Base-by-base conservation (phyloP, 345 rosid genomes). In the Balakata baccata region DNA sequence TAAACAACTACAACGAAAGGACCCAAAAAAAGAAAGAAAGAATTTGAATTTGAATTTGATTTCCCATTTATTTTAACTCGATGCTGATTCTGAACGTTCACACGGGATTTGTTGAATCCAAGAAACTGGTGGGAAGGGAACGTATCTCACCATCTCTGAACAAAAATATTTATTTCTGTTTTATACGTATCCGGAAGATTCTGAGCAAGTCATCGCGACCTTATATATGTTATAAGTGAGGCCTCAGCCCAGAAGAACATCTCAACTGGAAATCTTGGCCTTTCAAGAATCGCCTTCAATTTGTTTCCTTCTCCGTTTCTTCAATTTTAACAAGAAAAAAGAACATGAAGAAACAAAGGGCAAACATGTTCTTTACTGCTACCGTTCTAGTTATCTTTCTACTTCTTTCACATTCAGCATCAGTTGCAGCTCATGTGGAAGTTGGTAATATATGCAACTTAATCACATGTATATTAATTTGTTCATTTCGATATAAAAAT, bases 371-470 rank as follows among this genome's bases (percentile, higher is more conserved):
- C 51, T 47, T 64, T 22, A 0, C 38, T 23, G 4, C 20, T 22
- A 0, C 38, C 14, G 1, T 60, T 16, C 0, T 38, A 14, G 2
- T 29, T 29, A 39, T 71, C 59, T 29, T 58, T 64, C 18, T 78
- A 38, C 34, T 77, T 56, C 52, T 59, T 57, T 74, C 62, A 0
- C 52, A 22, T 58, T 71, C 74, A 39, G 17, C 56, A 14, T 68
- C 78, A 59, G 69, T 61, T 58, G 38, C 62, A 71, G 74, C 86
- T 52, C 79, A 77, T 54, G 59, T 54, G 57, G 86, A 85, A 85
- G 75, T 77, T 79, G 88, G 83, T 79, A 79, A 39, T n/a, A n/a
- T n/a, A n/a, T 51, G 6, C 20, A 50, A 71, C n/a, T n/a, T n/a
- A n/a, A 7, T 47, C 38, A 6, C 0, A 6, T 38, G 5, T 14